Base-by-base conservation (phyloP, 2,329 filamentous ascomycete genomes). In the Paraphoma sp. region DNA sequence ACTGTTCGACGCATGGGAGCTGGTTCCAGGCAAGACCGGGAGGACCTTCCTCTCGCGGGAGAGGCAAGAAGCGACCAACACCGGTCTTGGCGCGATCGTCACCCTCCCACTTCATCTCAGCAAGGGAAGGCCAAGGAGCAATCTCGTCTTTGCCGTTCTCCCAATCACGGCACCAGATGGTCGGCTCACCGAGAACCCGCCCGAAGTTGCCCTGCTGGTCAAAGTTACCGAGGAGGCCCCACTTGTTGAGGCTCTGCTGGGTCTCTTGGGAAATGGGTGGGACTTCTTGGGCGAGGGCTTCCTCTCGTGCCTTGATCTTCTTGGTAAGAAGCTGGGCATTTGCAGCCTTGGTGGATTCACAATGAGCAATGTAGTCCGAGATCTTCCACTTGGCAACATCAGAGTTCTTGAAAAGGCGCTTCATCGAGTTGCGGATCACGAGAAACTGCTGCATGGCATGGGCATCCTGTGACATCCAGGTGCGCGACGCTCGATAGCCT, bases 51-150 rank as follows among this genome's bases (percentile, higher is more conserved):
- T 80, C 75, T 6, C 80, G 78, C 31, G 80, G 80, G 10, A 78
- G 62, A n/a, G 77, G 75, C 4, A 77, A 67, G 60, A 76, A 82
- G 16, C 80, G 67, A 18, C 79, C 78, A 43, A 76, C 72, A 33
- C 67, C 68, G 2, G 78, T 81, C 42, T 79, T 75, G 12, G 80
- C 78, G 10, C 80, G 76, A 31, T 80, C 79, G 41, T 80, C 77
- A 0, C 80, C 80, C 59, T 82, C 80, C 74, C 80, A 82, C 59
- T 79, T 79, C 68, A 78, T 68, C 68, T 82, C 80, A 10, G 73
- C 64, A 5, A 63, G 43, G 10, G 65, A 64, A 0, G 80, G 80
- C 78, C 78, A 82, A 1, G 73, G 71, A 0, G 79, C 73, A 31
- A 79, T 62, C 48, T 75, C 69, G 2, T 74, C 67, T 44, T 76